Base-by-base conservation (phyloP, 495 filamentous ascomycete genomes). In the Annulohypoxylon nitens region DNA sequence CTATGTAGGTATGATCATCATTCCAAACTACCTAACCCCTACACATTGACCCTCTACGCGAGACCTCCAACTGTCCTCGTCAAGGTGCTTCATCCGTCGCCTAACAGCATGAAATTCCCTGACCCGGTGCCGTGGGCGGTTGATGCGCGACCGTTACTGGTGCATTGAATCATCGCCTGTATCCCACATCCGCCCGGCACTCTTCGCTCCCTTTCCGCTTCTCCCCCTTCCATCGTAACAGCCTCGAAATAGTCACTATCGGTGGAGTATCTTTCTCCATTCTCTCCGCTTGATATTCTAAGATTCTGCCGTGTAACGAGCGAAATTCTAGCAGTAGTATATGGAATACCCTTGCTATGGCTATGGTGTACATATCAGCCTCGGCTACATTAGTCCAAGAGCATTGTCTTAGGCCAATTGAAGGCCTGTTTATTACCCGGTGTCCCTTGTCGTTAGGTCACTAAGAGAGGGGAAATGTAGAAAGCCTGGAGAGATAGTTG, bases 221-320 rank as follows among this genome's bases (percentile, higher is more conserved):
- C 11, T 6, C 9, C 9, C 4, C 33, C 6, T 30, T 30, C 3
- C 30, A 30, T 30, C 30, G 30, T 55, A n/a, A 33, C 10, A 37
- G 33, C 30, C 16, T 9, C 8, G 43, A 26, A 43, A 36, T 39
- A 60, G 20, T 2, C 11, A 30, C 9, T 25, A 30, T 45, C 43
- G 16, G 57, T 18, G 57, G 33, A 30, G 18, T 9, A 1, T 18
- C 11, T 14, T 16, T 36, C 14, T 55, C 30, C 26, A 16, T 30
- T 43, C 25, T 37, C 14, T 41, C 54, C 50, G 16, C 30, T 12
- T 66, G 65, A 58, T 43, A 36, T 51, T 36, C 47, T 70, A 26
- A 36, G 37, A 14, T 5, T 12, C 69, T 70, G 71, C 33, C 0
- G 71, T 74, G 71, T 74, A 70, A 70, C 71, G 34, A 74, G 39